These are phyloP conservation scores for Pyricularia grisea DNA, from an alignment of 2,329 filamentous ascomycete genomes.

Conservation along the genomic window DNA sequence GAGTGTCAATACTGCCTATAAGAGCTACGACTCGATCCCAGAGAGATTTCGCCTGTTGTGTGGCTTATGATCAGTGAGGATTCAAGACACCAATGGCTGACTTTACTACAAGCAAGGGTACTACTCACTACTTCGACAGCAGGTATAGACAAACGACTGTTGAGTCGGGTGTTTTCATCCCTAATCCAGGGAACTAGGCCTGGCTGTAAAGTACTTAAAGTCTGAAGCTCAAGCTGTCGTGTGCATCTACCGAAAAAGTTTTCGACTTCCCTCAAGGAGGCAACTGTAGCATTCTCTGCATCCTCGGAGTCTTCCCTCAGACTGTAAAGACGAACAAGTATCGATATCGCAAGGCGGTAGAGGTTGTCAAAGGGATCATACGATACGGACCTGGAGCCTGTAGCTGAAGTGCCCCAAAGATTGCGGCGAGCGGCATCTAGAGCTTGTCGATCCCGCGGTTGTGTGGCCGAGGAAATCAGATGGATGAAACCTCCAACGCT, in stretches of 20 bases:
- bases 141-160: conserved; percentile 27
- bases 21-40: conserved; percentile 40
- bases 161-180: conserved; percentile 38
- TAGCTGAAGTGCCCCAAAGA: conserved; percentile 51
- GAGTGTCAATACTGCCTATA: conserved; percentile 23
- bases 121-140: conserved; percentile 37
- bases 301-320: conserved; percentile 20
- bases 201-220: conserved; percentile 51
- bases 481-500: conserved; percentile 27
- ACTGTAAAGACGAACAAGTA: conserved; percentile 43
- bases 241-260: conserved; percentile 42
- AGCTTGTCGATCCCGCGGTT: conserved; percentile 51
- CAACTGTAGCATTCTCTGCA: conserved; percentile 24
- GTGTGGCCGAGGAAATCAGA: conserved; percentile 35
- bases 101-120: conserved; percentile 6
- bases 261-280: conserved; percentile 44
- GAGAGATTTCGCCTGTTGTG: conserved; percentile 31
- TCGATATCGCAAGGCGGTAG: conserved; percentile 47
- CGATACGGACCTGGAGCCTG: conserved; percentile 28
- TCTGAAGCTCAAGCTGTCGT: conserved; percentile 38
- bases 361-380: conserved; percentile 58
- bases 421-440: conserved; percentile 55
- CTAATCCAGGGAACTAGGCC: conserved; percentile 55
- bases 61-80: conserved; percentile 16
- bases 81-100: not conserved